Base-by-base conservation (phyloP, 148 eudicot genomes). In the Cornus kousa region DNA sequence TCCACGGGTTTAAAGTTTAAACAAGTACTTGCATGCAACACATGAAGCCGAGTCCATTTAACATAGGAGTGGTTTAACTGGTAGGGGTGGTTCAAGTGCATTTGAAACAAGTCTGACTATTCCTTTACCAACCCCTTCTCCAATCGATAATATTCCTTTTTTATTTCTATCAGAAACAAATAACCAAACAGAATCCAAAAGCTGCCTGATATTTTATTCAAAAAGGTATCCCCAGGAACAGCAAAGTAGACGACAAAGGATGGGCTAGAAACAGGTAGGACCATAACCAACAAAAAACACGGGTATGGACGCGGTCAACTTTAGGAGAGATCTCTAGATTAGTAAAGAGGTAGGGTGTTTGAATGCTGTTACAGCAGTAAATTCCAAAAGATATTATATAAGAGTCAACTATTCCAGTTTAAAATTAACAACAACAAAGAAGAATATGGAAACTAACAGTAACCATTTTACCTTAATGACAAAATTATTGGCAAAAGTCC, bases 401-500 rank as follows among this genome's bases (percentile, higher is more conserved):
- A 20, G 31, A 32, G 13, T 48, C 32, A 19, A 68, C 31, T 11
- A 68, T 4, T 22, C 31, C 64, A 24, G 40, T 69, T 46, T 40
- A 39, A 32, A 53, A 67, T 68, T 69, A 77, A 77, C 48, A 32
- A 79, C 24, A 67, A 35, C 0, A 2, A 77, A 65, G 12, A 31
- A 70, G n/a, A 67, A 35, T 8, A 23, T 13, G 14, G 43, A 59
- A 74, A 28, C 20, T 5, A 53, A 68, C 28, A 43, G 76, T 37
- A 62, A 40, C 23, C 19, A 37, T 4, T 28, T 69, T 94, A 97
- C 99, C 99, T 94, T 90, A 37, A 97, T 88, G 71, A 92, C 87
- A 37, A 97, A 82, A 79, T 86, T 94, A 73, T 94, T 94, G 55
- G 97, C 98, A 67, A 92, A 78, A 74, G 90, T 87, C 53, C 91